A percentile compares a stretch with the other conserved stretches of the same genome.
phyloP scores from a whole-genome alignment of 768 basidiomycete genomes.

The Hygrophoropsis aurantiaca region DNA sequence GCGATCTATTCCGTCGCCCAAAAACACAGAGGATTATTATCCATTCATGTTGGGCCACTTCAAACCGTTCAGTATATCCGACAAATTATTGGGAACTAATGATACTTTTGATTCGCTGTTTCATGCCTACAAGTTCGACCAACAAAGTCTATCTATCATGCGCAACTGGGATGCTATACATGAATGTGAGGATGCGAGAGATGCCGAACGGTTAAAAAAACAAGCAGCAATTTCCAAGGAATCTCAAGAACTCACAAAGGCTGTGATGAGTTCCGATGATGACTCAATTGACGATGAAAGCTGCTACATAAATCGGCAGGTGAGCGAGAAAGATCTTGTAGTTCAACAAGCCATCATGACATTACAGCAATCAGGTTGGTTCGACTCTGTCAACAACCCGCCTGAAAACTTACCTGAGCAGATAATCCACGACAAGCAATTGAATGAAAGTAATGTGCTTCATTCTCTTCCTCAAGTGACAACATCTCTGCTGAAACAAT shows the following conservation, averaged over 20 bases:
- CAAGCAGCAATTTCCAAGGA: not conserved
- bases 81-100: conserved; percentile 9
- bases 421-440: not conserved
- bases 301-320: too few relatives aligned
- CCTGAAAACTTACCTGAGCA: not conserved
- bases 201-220: conserved; percentile 28
- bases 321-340: not conserved
- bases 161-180: conserved; percentile 33
- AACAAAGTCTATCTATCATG: conserved; percentile 12
- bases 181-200: conserved; percentile 34
- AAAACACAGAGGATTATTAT: not conserved
- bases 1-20: conserved; percentile 8
- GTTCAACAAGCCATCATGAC: not conserved
- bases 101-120: conserved; percentile 12
- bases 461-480: too few relatives aligned
- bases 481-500: too few relatives aligned
- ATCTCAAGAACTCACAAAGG: not conserved
- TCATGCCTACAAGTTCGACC: conserved; percentile 2
- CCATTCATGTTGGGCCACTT: not conserved
- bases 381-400: not conserved
- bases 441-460: not conserved
- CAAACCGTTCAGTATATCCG: not conserved
- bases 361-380: conserved; percentile 2
- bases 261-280: too few relatives aligned
- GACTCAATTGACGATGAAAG: too few relatives aligned